These are phyloP conservation scores for Gossypium sturtianum DNA, from an alignment of 345 rosid genomes.

Conservation along the genomic window DNA sequence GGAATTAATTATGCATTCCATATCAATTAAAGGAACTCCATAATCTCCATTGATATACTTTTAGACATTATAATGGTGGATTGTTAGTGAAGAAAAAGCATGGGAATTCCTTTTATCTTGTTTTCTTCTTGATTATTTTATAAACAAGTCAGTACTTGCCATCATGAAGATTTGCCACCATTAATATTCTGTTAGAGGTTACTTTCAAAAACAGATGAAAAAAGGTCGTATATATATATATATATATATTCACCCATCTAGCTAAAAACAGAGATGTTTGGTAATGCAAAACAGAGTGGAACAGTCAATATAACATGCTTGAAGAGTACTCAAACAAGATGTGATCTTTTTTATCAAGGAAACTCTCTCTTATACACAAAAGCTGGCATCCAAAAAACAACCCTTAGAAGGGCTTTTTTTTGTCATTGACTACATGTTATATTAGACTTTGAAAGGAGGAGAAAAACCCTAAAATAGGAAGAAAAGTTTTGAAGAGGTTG, in stretches of 20 bases:
- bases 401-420: background rate
- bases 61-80: background rate
- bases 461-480: background rate
- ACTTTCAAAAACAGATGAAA: background rate
- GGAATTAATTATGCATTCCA: background rate
- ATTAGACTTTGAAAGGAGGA: background rate
- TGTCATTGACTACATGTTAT: background rate
- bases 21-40: background rate
- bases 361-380: background rate
- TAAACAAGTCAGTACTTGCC: background rate
- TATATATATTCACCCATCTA: background rate
- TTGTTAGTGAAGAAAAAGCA: constrained; percentile 9
- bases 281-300: background rate
- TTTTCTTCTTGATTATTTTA: background rate
- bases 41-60: background rate
- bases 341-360: background rate
- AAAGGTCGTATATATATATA: background rate
- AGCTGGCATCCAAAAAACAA: background rate
- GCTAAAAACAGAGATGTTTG: background rate
- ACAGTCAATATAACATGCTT: background rate
- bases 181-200: background rate
- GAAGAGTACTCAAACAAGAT: background rate
- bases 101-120: background rate
- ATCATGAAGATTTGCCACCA: background rate
- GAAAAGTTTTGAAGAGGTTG: background rate